These are phyloP conservation scores for Quercus cerris DNA, from an alignment of 306 rosid genomes.

Conservation along the genomic window DNA sequence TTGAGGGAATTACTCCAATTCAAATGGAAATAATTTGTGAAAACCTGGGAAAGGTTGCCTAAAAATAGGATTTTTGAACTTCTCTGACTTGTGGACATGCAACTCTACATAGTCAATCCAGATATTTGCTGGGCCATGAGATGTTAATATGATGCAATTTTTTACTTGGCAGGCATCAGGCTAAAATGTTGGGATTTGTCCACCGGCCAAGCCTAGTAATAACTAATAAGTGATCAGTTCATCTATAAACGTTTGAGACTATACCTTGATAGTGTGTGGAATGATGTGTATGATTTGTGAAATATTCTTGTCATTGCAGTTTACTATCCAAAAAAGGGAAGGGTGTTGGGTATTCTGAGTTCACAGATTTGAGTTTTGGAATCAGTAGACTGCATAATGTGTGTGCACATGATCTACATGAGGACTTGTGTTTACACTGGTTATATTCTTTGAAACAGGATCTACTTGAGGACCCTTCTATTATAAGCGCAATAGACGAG, in stretches of 20 bases:
- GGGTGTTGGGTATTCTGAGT: neutral
- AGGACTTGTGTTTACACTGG: neutral
- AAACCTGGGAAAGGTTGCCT: too few species aligned
- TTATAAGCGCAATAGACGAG: conserved; percentile 76
- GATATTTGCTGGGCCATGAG: too few species aligned
- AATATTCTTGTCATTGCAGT: neutral
- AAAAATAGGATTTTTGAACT: too few species aligned
- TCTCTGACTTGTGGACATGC: too few species aligned
- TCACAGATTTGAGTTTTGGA: neutral
- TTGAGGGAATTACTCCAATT: too few species aligned
- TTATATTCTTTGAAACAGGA: conserved; percentile 52
- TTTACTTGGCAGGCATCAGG: too few species aligned
- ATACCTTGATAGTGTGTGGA: neutral
- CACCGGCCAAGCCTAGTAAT: neutral
- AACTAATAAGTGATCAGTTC: neutral
- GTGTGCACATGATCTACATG: too few species aligned
- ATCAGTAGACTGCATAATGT: neutral
- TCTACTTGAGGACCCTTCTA: conserved; percentile 74
- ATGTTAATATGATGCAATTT: too few species aligned
- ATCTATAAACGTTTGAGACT: neutral
- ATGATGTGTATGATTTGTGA: neutral
- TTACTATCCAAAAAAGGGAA: neutral
- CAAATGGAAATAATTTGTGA: too few species aligned
- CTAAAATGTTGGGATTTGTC: too few species aligned
- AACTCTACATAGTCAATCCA: too few species aligned